A percentile compares a stretch with the other conserved stretches of the same genome.
Evolutionary conservation across 805 yeast genomes (phyloP).

Genomic region (Kazachstania psychrophila): DNA sequence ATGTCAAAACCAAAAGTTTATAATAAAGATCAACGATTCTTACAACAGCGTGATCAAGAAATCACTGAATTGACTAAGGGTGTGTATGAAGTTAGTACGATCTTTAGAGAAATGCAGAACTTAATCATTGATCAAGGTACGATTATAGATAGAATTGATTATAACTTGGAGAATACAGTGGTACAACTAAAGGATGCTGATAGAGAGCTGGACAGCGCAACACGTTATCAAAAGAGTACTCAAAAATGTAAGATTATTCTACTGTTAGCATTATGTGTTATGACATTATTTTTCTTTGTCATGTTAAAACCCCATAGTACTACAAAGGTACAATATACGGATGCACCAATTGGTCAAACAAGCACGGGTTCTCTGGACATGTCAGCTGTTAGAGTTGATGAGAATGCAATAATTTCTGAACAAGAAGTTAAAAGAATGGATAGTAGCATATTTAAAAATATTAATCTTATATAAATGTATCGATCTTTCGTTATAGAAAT

Average conservation of each 20-base stretch:
- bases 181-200: constrained; percentile 69
- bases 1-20: constrained; percentile 20
- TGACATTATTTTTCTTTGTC: constrained; percentile 61
- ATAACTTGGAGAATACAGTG: constrained; percentile 74
- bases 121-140: constrained; percentile 95
- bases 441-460: no score
- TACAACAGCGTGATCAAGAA: constrained; percentile 70
- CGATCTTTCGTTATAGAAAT: no score
- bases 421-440: background rate
- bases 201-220: constrained; percentile 67
- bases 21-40: constrained; percentile 16
- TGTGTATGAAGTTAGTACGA: constrained; percentile 84
- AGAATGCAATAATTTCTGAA: background rate
- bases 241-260: constrained; percentile 85
- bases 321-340: constrained; percentile 4
- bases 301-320: constrained; percentile 49
- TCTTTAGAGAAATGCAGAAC: constrained; percentile 85
- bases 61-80: constrained; percentile 89
- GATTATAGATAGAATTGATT: constrained; percentile 85
- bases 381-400: background rate
- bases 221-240: constrained; percentile 74
- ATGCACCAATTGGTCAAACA: background rate
- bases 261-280: constrained; percentile 58
- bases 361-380: background rate
- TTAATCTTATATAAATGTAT: no score